Percentiles rank a stretch among this genome's conserved stretches.
These are phyloP conservation scores for Globisporangium lucens DNA, from an alignment of 352 stramenopile genomes.

Conservation along the genomic window DNA sequence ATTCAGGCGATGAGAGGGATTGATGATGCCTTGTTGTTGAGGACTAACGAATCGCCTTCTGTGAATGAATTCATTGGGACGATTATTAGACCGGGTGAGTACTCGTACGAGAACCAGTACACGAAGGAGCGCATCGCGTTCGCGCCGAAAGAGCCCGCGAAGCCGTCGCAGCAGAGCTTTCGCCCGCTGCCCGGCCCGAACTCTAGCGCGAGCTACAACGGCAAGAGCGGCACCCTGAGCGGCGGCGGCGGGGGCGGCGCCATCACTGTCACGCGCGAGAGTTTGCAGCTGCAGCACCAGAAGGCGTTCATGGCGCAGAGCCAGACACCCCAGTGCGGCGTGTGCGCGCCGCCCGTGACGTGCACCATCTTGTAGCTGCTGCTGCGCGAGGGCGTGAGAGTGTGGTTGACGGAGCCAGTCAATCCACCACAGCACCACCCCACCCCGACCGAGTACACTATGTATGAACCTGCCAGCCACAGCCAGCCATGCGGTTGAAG, in stretches of 20 bases:
- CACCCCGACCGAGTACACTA: background rate
- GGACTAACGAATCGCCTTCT: background rate
- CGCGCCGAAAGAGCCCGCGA: conserved; percentile 77
- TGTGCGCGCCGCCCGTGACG: conserved; percentile 29
- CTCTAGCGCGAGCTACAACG: conserved; percentile 17
- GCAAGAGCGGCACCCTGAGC: conserved; percentile 13
- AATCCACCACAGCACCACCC: background rate
- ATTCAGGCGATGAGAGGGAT: background rate
- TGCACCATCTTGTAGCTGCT: conserved; percentile 60
- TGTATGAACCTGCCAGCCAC: background rate
- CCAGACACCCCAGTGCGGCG: conserved; percentile 59
- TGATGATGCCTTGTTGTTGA: background rate
- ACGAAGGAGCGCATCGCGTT: conserved; percentile 87
- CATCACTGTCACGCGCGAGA: conserved; percentile 79
- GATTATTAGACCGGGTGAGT: conserved; percentile 61
- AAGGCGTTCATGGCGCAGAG: conserved; percentile 76
- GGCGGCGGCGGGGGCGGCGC: conserved; percentile 23
- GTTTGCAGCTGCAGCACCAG: conserved; percentile 80
- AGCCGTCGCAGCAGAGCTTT: conserved; percentile 86
- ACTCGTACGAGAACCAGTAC: conserved; percentile 90
- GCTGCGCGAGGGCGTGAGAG: too few species aligned
- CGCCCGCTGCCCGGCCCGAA: conserved; percentile 23
- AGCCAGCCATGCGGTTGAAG: background rate
- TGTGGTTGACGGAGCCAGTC: background rate
- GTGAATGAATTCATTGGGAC: background rate